A percentile compares a stretch with the other conserved stretches of the same genome.
These are phyloP conservation scores for Cladosporium sp. DNA, from an alignment of 2,329 filamentous ascomycete species.

Conservation along the genomic window DNA sequence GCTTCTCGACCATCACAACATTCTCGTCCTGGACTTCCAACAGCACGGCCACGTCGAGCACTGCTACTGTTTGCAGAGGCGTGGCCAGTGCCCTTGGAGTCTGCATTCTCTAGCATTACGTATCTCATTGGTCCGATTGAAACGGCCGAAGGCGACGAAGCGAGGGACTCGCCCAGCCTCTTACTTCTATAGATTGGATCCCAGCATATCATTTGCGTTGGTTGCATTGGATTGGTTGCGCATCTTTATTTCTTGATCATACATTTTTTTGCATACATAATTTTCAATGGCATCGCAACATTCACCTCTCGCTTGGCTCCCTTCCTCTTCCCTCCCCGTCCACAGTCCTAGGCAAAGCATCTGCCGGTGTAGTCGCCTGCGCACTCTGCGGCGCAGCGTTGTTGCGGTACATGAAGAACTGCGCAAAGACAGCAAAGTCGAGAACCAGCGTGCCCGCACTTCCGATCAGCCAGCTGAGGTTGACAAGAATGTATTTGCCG, in stretches of 20 bases:
- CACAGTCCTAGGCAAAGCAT: slow-evolving; percentile 22
- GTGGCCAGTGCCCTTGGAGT: background rate
- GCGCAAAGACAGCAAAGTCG: slow-evolving; percentile 82
- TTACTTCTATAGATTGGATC: background rate
- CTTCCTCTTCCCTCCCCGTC: slow-evolving; percentile 32
- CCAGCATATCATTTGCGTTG: background rate
- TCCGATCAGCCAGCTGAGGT: slow-evolving; percentile 85
- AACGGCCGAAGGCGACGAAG: background rate
- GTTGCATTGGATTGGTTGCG: background rate
- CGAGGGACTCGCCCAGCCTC: background rate
- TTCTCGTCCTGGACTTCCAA: background rate
- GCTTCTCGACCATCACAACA: background rate
- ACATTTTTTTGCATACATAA: background rate
- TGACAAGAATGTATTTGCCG: slow-evolving; percentile 80
- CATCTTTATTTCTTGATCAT: slow-evolving; percentile 8
- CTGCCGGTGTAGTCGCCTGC: slow-evolving; percentile 31
- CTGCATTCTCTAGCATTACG: background rate
- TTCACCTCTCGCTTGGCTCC: slow-evolving; percentile 27
- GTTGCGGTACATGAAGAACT: slow-evolving; percentile 82
- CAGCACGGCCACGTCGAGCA: background rate
- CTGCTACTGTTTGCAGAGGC: background rate
- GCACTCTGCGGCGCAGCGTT: slow-evolving; percentile 37
- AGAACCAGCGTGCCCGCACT: slow-evolving; percentile 84
- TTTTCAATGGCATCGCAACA: background rate
- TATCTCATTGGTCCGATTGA: background rate